phyloP scores from a whole-genome alignment of 1,284 basidiomycete species.

The Caloboletus firmus region DNA sequence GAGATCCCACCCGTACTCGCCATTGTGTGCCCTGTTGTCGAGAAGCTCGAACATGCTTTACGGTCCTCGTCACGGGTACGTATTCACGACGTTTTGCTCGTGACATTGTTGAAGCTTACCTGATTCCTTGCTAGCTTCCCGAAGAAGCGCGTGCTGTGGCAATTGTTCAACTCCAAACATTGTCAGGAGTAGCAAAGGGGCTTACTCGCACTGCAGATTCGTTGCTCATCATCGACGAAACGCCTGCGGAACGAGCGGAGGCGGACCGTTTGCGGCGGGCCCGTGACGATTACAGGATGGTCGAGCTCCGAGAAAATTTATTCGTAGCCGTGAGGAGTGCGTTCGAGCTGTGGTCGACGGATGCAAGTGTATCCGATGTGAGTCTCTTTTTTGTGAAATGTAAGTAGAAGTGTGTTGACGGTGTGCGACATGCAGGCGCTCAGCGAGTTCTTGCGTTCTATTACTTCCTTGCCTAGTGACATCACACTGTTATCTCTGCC shows the following conservation, averaged over 20 bases:
- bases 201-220: slow-evolving; percentile 76
- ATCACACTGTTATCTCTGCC: slow-evolving; percentile 77
- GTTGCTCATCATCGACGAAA: slow-evolving; percentile 61
- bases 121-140: slow-evolving; percentile 48
- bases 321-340: slow-evolving; percentile 57
- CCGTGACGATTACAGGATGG: slow-evolving; percentile 64
- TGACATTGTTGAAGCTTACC: background rate
- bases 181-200: slow-evolving; percentile 82
- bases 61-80: slow-evolving; percentile 52
- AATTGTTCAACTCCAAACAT: slow-evolving; percentile 71
- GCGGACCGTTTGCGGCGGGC: slow-evolving; percentile 55
- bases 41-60: slow-evolving; percentile 64
- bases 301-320: slow-evolving; percentile 63
- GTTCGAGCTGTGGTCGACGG: slow-evolving; percentile 74
- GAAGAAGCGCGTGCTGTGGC: slow-evolving; percentile 63
- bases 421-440: slow-evolving; percentile 51
- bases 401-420: slow-evolving; percentile 5
- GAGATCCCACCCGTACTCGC: slow-evolving; percentile 79
- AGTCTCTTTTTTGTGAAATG: slow-evolving; percentile 29
- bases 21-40: slow-evolving; percentile 74
- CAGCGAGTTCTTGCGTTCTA: slow-evolving; percentile 78
- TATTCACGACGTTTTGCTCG: slow-evolving; percentile 1
- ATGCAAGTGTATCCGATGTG: slow-evolving; percentile 76
- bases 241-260: slow-evolving; percentile 48
- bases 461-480: slow-evolving; percentile 72